Conservation (phyloP, 345 rosid genomes). For the Citrus cavaleriei region DNA sequence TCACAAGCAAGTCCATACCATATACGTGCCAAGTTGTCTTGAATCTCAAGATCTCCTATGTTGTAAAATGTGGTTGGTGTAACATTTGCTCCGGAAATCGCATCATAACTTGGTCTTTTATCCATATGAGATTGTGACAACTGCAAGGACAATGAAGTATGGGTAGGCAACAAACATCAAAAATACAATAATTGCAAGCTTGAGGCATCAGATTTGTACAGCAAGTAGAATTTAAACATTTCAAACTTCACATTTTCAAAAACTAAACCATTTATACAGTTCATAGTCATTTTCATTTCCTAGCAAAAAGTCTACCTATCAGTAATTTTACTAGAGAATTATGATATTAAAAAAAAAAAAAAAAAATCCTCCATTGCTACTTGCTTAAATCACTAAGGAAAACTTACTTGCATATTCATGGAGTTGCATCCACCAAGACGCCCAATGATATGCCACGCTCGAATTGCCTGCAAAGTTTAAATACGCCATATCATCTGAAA, state of each 20-base stretch:
- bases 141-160: constrained; percentile 30
- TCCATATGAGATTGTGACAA: constrained; percentile 71
- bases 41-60: constrained; percentile 87
- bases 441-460: constrained; percentile 93
- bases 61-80: constrained; percentile 81
- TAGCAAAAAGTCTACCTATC: neutral
- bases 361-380: neutral
- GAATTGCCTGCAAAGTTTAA: constrained; percentile 56
- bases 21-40: constrained; percentile 78
- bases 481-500: constrained; percentile 10
- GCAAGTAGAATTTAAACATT: neutral
- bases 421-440: constrained; percentile 96
- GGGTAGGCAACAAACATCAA: neutral
- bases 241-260: neutral
- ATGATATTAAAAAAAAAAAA: neutral
- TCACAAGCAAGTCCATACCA: constrained; percentile 47
- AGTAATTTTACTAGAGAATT: neutral
- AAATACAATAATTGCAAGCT: neutral
- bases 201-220: neutral
- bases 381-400: neutral
- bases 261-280: neutral
- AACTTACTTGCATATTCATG: constrained; percentile 93
- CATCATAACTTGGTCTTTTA: constrained; percentile 74
- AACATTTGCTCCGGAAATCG: constrained; percentile 78
- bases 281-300: neutral